Conservation (phyloP, 1,284 basidiomycete genomes). For the Sporisorium scitamineum region DNA sequence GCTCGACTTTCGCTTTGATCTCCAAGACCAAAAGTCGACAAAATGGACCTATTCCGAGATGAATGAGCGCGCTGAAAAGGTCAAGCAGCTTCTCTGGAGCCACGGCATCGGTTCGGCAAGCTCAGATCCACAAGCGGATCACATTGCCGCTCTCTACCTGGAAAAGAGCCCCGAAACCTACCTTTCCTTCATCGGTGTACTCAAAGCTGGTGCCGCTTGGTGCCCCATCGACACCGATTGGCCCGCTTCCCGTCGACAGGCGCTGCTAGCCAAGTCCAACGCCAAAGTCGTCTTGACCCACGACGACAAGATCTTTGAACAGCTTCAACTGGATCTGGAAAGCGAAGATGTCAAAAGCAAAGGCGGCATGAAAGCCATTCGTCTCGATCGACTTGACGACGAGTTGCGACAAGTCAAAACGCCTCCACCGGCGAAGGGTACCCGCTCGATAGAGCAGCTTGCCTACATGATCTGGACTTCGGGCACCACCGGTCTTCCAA, state of each 20-base stretch:
- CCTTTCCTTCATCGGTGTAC: constrained; percentile 60
- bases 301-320: constrained; percentile 42
- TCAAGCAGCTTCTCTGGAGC: constrained; percentile 50
- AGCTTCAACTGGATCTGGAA: constrained; percentile 37
- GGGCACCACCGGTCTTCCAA: constrained; percentile 70
- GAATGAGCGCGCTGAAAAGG: constrained; percentile 52
- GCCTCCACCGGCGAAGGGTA: neutral
- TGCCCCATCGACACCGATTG: constrained; percentile 70
- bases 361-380: constrained; percentile 43
- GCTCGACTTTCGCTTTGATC: constrained; percentile 59
- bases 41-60: constrained; percentile 61
- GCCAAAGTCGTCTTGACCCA: constrained; percentile 58
- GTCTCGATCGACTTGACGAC: constrained; percentile 52
- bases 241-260: constrained; percentile 64
- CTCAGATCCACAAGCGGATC: constrained; percentile 27
- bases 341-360: constrained; percentile 35
- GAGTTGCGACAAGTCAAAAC: constrained; percentile 17
- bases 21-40: constrained; percentile 24
- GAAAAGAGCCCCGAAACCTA: constrained; percentile 64
- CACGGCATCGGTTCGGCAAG: constrained; percentile 51
- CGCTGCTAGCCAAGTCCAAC: constrained; percentile 66
- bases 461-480: constrained; percentile 70
- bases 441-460: constrained; percentile 51
- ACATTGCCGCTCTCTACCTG: constrained; percentile 63
- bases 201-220: constrained; percentile 69